Conservation (phyloP, 441 rosid species). For the Macaranga tanarius region DNA sequence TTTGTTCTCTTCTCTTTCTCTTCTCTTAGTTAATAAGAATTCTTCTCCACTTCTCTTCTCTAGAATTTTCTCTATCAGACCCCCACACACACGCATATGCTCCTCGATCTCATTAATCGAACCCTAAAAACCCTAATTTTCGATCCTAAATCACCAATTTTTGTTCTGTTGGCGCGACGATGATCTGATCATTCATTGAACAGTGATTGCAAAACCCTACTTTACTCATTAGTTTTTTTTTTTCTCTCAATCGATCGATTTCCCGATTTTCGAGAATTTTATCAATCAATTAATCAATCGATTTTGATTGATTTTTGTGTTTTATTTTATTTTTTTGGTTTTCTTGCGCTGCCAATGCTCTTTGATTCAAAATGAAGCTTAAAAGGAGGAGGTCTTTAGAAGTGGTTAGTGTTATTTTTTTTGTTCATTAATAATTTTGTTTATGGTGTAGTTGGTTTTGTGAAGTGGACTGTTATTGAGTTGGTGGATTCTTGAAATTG, state of each 20-base stretch:
- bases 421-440: neutral
- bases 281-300: constrained; percentile 49
- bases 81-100: neutral
- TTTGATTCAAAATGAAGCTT: constrained; percentile 71
- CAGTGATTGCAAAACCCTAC: constrained; percentile 18
- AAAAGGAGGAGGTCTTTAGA: constrained; percentile 71
- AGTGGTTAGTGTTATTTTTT: constrained; percentile 65
- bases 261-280: neutral
- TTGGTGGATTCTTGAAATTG: too few relatives aligned
- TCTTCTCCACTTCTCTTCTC: neutral
- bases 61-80: neutral
- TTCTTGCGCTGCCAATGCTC: constrained; percentile 45
- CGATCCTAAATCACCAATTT: constrained; percentile 17
- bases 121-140: constrained; percentile 39
- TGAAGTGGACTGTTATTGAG: too few relatives aligned
- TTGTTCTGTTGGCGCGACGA: neutral
- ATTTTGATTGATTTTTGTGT: constrained; percentile 43
- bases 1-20: neutral
- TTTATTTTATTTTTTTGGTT: constrained; percentile 40
- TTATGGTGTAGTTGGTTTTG: neutral
- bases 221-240: constrained; percentile 20
- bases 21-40: constrained; percentile 18
- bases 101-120: constrained; percentile 26
- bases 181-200: constrained; percentile 35
- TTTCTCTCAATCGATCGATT: constrained; percentile 15